These are phyloP conservation scores for Aegilops speltoides DNA, from an alignment of 176 grass and related monocot species.

Conservation along the genomic window DNA sequence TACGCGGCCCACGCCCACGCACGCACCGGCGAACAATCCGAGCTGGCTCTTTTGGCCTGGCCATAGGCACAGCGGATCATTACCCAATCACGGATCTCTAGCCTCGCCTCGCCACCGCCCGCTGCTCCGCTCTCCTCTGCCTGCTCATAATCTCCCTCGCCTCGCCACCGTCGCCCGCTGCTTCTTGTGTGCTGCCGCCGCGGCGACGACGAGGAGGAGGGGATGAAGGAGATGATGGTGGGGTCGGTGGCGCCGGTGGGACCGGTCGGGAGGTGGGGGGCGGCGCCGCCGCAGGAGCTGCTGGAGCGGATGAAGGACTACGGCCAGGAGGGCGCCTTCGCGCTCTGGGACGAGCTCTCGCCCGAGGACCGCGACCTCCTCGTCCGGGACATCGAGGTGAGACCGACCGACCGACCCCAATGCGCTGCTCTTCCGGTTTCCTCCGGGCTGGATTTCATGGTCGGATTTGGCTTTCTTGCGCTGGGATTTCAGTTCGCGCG, in stretches of 20 bases:
- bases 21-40: slow-evolving; percentile 43
- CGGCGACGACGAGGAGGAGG: neutral
- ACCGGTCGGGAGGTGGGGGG: slow-evolving; percentile 52
- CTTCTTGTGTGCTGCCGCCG: neutral
- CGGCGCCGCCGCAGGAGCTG: slow-evolving; percentile 82
- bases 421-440: neutral
- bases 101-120: neutral
- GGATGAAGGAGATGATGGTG: slow-evolving; percentile 62
- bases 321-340: slow-evolving; percentile 89
- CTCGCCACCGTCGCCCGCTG: neutral
- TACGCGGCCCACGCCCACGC: neutral
- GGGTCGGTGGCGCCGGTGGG: slow-evolving; percentile 44
- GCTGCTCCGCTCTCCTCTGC: neutral
- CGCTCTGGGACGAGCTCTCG: slow-evolving; percentile 95
- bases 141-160: neutral
- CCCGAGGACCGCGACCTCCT: slow-evolving; percentile 85
- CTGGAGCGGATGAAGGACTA: slow-evolving; percentile 98
- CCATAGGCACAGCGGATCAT: slow-evolving; percentile 18
- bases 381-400: slow-evolving; percentile 90
- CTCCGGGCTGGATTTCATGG: slow-evolving; percentile 6
- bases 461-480: slow-evolving; percentile 22
- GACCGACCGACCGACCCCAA: neutral
- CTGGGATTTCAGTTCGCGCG: neutral
- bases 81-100: slow-evolving; percentile 55
- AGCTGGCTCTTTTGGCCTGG: slow-evolving; percentile 32